Percentiles rank a stretch among this genome's conserved stretches.
These are phyloP conservation scores for Gastrolobium bilobum DNA, from an alignment of 306 rosid genomes.

Conservation along the genomic window DNA sequence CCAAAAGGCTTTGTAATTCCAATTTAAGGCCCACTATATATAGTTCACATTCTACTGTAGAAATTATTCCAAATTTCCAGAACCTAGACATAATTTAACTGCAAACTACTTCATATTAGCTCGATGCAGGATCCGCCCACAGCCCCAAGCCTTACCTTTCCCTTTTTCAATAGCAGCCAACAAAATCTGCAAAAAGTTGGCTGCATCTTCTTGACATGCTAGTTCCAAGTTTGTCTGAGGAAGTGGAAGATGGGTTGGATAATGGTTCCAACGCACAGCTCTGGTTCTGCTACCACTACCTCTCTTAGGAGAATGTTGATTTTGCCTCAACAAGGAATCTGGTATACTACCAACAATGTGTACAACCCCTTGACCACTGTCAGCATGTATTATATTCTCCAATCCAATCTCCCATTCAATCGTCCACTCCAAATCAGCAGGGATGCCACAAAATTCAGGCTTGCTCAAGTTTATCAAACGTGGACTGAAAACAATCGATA, in stretches of 20 bases:
- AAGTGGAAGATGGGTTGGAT: slow-evolving; percentile 81
- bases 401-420: slow-evolving; percentile 77
- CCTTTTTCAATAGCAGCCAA: slow-evolving; percentile 67
- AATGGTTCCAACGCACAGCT: slow-evolving; percentile 65
- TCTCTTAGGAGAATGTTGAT: slow-evolving; percentile 61
- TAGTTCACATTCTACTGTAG: not conserved
- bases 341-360: slow-evolving; percentile 89
- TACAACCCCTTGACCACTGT: slow-evolving; percentile 64
- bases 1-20: slow-evolving; percentile 17
- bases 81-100: not conserved
- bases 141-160: slow-evolving; percentile 78
- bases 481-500: slow-evolving; percentile 69
- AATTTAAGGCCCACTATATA: not conserved
- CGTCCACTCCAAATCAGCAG: slow-evolving; percentile 76
- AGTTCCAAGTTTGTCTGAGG: slow-evolving; percentile 84
- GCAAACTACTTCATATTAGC: slow-evolving; percentile 57
- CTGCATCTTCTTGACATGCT: slow-evolving; percentile 65
- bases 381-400: slow-evolving; percentile 83
- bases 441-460: slow-evolving; percentile 81
- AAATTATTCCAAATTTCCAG: slow-evolving; percentile 27
- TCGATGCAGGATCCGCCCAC: slow-evolving; percentile 77
- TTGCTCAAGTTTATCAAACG: slow-evolving; percentile 72
- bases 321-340: slow-evolving; percentile 65
- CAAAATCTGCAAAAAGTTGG: slow-evolving; percentile 65
- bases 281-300: slow-evolving; percentile 57